Conservation (phyloP, 768 basidiomycete genomes). For the Hygrophoropsis aurantiaca region DNA sequence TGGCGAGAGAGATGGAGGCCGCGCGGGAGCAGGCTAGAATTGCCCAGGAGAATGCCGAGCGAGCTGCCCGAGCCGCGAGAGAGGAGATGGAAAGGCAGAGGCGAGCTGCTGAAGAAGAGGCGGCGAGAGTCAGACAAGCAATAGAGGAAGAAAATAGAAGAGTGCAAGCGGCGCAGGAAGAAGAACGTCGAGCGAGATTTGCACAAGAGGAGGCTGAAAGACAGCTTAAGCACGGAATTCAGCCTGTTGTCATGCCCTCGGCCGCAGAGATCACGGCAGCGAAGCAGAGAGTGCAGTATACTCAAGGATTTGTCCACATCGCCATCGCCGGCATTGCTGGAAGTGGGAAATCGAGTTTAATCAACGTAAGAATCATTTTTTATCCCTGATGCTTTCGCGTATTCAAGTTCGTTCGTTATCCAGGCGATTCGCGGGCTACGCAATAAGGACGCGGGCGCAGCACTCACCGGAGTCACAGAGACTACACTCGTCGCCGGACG, state of each 20-base stretch:
- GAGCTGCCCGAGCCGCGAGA: constrained; percentile 6
- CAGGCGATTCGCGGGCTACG: constrained; percentile 26
- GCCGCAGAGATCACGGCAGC: constrained; percentile 14
- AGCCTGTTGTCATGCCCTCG: constrained; percentile 22
- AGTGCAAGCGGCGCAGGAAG: constrained; percentile 19
- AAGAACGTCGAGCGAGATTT: constrained; percentile 4
- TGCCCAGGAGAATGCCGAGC: constrained; percentile 8
- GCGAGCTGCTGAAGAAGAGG: constrained; percentile 12
- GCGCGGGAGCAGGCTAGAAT: constrained; percentile 5
- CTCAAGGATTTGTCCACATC: constrained; percentile 28
- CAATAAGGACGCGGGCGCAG: constrained; percentile 15
- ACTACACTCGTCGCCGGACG: constrained; percentile 17
- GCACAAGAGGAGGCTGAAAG: constrained; percentile 16
- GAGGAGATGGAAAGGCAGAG: constrained; percentile 8
- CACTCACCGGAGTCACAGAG: constrained; percentile 20
- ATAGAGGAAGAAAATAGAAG: constrained; percentile 17
- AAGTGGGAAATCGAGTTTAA: constrained; percentile 35
- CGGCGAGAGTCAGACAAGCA: constrained; percentile 6
- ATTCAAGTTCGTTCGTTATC: too few relatives aligned
- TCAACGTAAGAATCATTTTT: constrained; percentile 21
- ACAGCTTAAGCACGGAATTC: constrained; percentile 21
- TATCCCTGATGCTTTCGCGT: too few relatives aligned
- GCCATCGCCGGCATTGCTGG: constrained; percentile 34
- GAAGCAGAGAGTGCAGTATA: constrained; percentile 18
- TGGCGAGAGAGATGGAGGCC: constrained; percentile 2